Evolutionary conservation across 164 flowering plant species (phyloP), one percentile per base, ranked within the genome.

Genomic region (Vitis amurensis): DNA sequence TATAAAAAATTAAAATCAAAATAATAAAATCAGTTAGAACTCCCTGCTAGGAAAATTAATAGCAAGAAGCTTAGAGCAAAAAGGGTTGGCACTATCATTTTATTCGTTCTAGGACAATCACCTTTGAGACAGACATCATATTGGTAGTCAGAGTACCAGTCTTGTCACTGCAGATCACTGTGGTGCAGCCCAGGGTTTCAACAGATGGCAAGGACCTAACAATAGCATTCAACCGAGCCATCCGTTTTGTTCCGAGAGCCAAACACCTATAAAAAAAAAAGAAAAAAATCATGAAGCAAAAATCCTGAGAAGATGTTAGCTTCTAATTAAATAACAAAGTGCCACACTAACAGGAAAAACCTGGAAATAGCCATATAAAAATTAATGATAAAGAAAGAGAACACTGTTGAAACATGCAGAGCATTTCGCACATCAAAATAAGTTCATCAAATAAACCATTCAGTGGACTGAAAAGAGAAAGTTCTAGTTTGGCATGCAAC

Each of bases 81-180:
- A 55, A 55, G 11, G 51, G 17, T 51, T 0, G 27, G 14, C 8
- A 23, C 12, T 15, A 58, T 29, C 4, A 55, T 55, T 55, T 12
- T 14, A 62, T 37, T 23, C 47, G 47, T 63, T n/a, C n/a, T 66
- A 11, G 64, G 52, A 57, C 55, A 52, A 60, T 79, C 70, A 94
- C 99, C 99, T 91, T 95, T 50, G 98, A 86, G 56, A 90, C 97
- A 69, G 99, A 95, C 96, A 95, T 95, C 99, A 95, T 95, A 77
- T 95, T 95, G 61, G 99, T 95, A 2, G 99, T 95, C 68, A 95
- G 85, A 49, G 99, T 95, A 63, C 99, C 99, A 73, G 99, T 95
- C 82, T 95, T 95, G 86, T 95, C 99, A 79, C 96, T 95, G 89
- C 99, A 95, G 58, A 95, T 95, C 53, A 95, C 99, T 29, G 99